Conservation (phyloP, 1,139 yeast species). For the Lodderomyces jiufengensis region DNA sequence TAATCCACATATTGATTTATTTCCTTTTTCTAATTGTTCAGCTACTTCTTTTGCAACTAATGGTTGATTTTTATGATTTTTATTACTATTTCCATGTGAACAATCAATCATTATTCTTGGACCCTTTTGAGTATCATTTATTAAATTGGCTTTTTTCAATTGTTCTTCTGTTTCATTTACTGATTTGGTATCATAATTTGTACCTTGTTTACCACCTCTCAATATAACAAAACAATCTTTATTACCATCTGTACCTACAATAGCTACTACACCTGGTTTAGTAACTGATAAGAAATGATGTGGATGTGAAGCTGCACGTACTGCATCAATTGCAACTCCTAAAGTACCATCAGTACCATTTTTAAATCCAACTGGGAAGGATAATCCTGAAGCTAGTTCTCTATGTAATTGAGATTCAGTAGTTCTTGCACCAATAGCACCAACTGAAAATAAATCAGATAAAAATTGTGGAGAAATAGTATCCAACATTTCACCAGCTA, state of each 20-base stretch:
- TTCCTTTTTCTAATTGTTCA: conserved; percentile 79
- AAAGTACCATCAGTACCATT: conserved; percentile 97
- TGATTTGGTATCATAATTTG: conserved; percentile 82
- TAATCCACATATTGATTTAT: conserved; percentile 76
- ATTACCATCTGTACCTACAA: conserved; percentile 93
- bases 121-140: conserved; percentile 26
- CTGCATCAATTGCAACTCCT: conserved; percentile 92
- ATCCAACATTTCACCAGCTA: conserved; percentile 97
- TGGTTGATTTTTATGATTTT: conserved; percentile 94
- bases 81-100: conserved; percentile 94
- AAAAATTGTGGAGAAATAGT: conserved; percentile 97
- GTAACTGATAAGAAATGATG: conserved; percentile 98
- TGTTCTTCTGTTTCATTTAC: conserved; percentile 70
- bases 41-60: conserved; percentile 76
- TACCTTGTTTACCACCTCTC: conserved; percentile 93
- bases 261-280: conserved; percentile 94
- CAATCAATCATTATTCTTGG: conserved; percentile 84
- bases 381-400: conserved; percentile 92
- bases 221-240: conserved; percentile 83
- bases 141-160: conserved; percentile 33
- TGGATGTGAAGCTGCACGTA: conserved; percentile 83
- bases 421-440: conserved; percentile 98
- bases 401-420: conserved; percentile 98
- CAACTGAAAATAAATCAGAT: conserved; percentile 86
- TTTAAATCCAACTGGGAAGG: conserved; percentile 98